Conservation (phyloP, 2,329 filamentous ascomycete genomes). For the Septoria petroselini region DNA sequence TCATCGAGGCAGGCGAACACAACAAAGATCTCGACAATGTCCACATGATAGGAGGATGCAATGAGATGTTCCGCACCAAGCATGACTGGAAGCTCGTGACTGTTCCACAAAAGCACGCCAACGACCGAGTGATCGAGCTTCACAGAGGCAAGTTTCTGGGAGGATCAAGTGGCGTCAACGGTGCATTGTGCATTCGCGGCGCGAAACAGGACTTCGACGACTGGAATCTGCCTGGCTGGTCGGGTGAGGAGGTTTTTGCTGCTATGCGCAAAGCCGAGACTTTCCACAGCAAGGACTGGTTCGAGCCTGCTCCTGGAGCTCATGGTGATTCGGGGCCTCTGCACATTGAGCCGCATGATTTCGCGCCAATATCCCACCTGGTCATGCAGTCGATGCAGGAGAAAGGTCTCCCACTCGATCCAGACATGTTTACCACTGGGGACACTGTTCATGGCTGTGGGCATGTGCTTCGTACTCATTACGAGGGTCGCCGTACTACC, state of each 20-base stretch:
- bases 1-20: conserved; percentile 21
- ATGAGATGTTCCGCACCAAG: conserved; percentile 42
- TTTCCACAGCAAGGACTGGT: conserved; percentile 28
- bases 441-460: conserved; percentile 55
- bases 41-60: conserved; percentile 45
- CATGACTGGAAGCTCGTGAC: conserved; percentile 47
- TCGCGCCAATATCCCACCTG: conserved; percentile 32
- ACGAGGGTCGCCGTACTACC: conserved; percentile 52
- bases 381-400: conserved; percentile 27
- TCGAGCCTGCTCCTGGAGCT: conserved; percentile 17
- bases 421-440: conserved; percentile 38
- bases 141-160: conserved; percentile 45
- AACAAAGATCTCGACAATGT: conserved; percentile 43
- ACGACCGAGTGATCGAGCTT: conserved; percentile 43
- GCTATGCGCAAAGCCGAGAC: conserved; percentile 30
- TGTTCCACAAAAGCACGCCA: conserved; percentile 40
- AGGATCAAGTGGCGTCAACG: conserved; percentile 42
- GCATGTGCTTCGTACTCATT: conserved; percentile 52
- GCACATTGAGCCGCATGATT: conserved; percentile 41
- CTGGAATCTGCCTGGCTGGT: conserved; percentile 29
- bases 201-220: conserved; percentile 43
- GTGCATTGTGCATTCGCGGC: conserved; percentile 45
- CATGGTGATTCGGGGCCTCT: conserved; percentile 28
- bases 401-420: conserved; percentile 24
- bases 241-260: conserved; percentile 29